A percentile compares a stretch with the other conserved stretches of the same genome.
Conservation (phyloP, 495 filamentous ascomycete species). For the Sordaria brevicollis region DNA sequence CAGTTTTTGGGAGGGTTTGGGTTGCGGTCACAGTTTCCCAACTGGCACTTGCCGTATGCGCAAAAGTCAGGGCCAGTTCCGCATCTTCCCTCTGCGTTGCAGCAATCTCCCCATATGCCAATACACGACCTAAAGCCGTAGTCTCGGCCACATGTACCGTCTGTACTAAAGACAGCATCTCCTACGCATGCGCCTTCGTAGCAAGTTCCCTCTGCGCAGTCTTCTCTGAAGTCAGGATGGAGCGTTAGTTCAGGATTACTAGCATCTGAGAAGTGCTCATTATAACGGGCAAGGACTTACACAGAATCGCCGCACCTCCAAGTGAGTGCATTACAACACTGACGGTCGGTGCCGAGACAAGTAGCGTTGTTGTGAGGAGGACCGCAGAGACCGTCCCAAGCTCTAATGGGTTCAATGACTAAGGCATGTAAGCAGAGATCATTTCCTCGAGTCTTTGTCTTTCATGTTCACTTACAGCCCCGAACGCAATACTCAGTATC, state of each 20-base stretch:
- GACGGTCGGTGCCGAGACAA: conserved; percentile 12
- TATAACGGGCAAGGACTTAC: neutral
- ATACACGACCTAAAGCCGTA: conserved; percentile 9
- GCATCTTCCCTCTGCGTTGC: conserved; percentile 14
- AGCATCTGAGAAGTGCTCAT: neutral
- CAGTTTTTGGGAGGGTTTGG: too few relatives aligned
- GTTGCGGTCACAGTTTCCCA: neutral
- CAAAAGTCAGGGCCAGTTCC: conserved; percentile 8
- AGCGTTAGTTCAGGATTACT: neutral
- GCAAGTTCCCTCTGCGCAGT: conserved; percentile 21
- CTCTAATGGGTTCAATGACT: conserved; percentile 17
- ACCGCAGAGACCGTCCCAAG: conserved; percentile 17
- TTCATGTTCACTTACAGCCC: conserved; percentile 13
- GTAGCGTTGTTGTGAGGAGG: conserved; percentile 22
- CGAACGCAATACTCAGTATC: conserved; percentile 17
- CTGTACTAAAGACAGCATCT: conserved; percentile 10
- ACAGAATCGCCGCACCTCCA: conserved; percentile 17
- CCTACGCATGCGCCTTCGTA: conserved; percentile 19
- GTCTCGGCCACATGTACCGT: conserved; percentile 17
- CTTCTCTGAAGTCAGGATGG: conserved; percentile 2
- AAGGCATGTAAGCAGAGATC: neutral
- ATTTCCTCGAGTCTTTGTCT: neutral
- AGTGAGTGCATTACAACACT: conserved; percentile 19
- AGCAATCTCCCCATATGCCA: conserved; percentile 23
- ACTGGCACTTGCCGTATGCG: neutral